Percentiles rank a stretch among this genome's conserved stretches.
These are phyloP conservation scores for Populus tomentosa DNA, from an alignment of 441 rosid species.

Conservation along the genomic window DNA sequence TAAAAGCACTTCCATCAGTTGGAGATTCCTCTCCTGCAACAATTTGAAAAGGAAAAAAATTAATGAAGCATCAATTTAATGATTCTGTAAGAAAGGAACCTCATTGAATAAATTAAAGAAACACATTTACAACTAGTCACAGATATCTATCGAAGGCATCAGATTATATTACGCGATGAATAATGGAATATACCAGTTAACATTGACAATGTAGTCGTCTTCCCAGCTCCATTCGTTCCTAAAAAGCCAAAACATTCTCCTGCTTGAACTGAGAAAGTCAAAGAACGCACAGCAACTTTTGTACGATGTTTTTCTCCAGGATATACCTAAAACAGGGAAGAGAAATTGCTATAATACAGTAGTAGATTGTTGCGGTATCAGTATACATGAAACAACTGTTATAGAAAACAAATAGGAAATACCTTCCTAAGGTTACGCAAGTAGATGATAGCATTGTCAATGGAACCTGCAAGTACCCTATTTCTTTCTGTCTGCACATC, in stretches of 20 bases:
- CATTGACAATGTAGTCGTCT: constrained; percentile 96
- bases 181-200: constrained; percentile 55
- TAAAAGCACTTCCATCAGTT: constrained; percentile 91
- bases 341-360: constrained; percentile 2
- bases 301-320: constrained; percentile 52
- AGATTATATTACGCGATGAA: neutral
- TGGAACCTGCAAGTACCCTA: constrained; percentile 74
- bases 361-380: constrained; percentile 7
- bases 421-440: constrained; percentile 89
- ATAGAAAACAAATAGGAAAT: constrained; percentile 16
- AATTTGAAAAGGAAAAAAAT: constrained; percentile 4
- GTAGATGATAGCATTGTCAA: constrained; percentile 66
- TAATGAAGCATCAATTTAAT: neutral
- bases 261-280: constrained; percentile 91
- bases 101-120: neutral
- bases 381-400: neutral
- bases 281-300: constrained; percentile 90
- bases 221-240: constrained; percentile 99
- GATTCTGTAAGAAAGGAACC: neutral
- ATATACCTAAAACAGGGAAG: constrained; percentile 56
- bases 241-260: constrained; percentile 99
- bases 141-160: too few species aligned
- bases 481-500: constrained; percentile 84
- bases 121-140: neutral
- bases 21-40: constrained; percentile 91